A percentile compares a stretch with the other conserved stretches of the same genome.
phyloP scores from a whole-genome alignment of 1,284 basidiomycete species.

The Fomes fomentarius region DNA sequence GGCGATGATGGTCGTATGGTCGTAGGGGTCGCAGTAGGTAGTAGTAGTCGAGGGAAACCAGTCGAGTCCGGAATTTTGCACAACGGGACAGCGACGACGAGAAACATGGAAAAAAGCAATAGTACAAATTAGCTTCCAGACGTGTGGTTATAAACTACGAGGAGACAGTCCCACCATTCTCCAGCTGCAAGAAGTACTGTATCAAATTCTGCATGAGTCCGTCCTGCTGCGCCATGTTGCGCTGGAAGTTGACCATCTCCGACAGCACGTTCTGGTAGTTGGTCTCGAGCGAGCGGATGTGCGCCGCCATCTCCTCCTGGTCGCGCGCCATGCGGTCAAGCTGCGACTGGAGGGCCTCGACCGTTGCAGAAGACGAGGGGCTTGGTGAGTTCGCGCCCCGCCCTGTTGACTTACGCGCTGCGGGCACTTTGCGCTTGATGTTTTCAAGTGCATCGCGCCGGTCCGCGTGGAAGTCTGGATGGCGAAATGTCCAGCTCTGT shows the following conservation, averaged over 20 bases:
- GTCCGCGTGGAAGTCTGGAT: slow-evolving; percentile 92
- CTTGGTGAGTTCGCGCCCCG: slow-evolving; percentile 35
- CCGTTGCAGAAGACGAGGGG: slow-evolving; percentile 27
- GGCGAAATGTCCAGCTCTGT: slow-evolving; percentile 94
- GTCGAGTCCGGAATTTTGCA: slow-evolving; percentile 23
- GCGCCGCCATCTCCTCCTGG: slow-evolving; percentile 63
- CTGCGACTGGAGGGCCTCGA: slow-evolving; percentile 51
- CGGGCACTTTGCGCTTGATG: slow-evolving; percentile 92
- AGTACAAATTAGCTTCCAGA: slow-evolving; percentile 29
- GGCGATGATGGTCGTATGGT: too few species aligned
- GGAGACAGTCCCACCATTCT: slow-evolving; percentile 53
- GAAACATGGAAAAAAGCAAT: slow-evolving; percentile 27
- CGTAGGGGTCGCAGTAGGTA: slow-evolving; percentile 3
- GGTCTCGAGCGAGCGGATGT: slow-evolving; percentile 67
- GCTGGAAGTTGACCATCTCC: slow-evolving; percentile 85
- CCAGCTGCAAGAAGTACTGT: slow-evolving; percentile 77
- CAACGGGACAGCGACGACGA: slow-evolving; percentile 15
- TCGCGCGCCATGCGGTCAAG: slow-evolving; percentile 52
- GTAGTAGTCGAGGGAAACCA: slow-evolving; percentile 8
- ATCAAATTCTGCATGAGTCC: slow-evolving; percentile 83
- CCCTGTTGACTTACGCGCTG: slow-evolving; percentile 57
- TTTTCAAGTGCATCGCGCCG: slow-evolving; percentile 86
- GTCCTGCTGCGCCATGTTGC: slow-evolving; percentile 87
- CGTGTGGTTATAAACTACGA: slow-evolving; percentile 21
- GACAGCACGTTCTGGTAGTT: slow-evolving; percentile 80